phyloP scores from a whole-genome alignment of 106 monocot species.

The Dactylorhiza incarnata region DNA sequence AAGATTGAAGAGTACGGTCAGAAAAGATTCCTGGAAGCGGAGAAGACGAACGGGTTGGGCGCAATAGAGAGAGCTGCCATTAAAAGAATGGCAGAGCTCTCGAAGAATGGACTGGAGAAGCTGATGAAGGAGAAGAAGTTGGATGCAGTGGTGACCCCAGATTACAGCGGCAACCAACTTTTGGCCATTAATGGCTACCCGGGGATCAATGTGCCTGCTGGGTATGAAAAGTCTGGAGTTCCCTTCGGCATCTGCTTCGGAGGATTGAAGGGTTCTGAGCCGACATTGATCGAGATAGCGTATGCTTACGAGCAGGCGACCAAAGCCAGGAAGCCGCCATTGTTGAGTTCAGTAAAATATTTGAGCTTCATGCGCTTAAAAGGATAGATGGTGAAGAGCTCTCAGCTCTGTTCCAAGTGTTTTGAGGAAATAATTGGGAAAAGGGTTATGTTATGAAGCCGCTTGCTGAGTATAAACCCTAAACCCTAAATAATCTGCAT shows the following conservation, averaged over 20 bases:
- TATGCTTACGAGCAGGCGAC: slow-evolving; percentile 68
- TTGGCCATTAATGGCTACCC: slow-evolving; percentile 37
- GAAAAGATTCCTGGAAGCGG: slow-evolving; percentile 10
- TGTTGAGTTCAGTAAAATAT: too few species aligned
- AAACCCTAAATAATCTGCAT: too few species aligned
- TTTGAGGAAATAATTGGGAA: too few species aligned
- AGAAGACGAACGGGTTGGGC: slow-evolving; percentile 21
- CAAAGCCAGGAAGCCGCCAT: slow-evolving; percentile 35
- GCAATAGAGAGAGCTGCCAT: slow-evolving; percentile 8
- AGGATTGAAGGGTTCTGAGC: slow-evolving; percentile 60
- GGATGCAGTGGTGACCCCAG: slow-evolving; percentile 36
- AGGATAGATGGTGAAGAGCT: too few species aligned
- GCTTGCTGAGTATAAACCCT: too few species aligned
- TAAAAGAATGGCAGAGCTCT: slow-evolving; percentile 10
- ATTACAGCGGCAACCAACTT: background rate
- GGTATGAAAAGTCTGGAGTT: slow-evolving; percentile 12
- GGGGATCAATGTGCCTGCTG: slow-evolving; percentile 37
- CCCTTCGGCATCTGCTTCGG: slow-evolving; percentile 39
- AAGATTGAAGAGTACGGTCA: slow-evolving; percentile 22
- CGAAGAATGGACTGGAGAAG: slow-evolving; percentile 22
- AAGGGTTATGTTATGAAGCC: too few species aligned
- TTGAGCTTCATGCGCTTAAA: too few species aligned
- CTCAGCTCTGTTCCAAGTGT: too few species aligned
- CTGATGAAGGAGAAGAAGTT: slow-evolving; percentile 25
- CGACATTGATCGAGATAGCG: slow-evolving; percentile 59